Percentiles rank a stretch among this genome's conserved stretches.
These are phyloP conservation scores for Chaetomidium leptoderma DNA, from an alignment of 495 filamentous ascomycete genomes.

Conservation along the genomic window DNA sequence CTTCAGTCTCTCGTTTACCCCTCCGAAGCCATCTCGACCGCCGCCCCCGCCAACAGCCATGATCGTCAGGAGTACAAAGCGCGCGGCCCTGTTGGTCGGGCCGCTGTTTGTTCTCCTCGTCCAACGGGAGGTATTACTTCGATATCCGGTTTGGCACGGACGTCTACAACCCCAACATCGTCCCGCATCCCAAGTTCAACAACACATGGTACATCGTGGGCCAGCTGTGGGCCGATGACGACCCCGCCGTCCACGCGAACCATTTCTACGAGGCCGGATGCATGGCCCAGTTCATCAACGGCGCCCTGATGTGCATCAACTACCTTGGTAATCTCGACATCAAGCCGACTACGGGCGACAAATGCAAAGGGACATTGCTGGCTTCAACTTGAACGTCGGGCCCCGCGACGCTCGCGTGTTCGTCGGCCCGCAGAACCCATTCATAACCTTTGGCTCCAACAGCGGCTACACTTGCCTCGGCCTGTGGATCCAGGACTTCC, in stretches of 20 bases:
- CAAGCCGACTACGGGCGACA: conserved; percentile 36
- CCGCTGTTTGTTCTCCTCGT: conserved; percentile 32
- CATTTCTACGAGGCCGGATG: conserved; percentile 45
- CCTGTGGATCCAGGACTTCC: conserved; percentile 49
- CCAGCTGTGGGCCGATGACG: conserved; percentile 31
- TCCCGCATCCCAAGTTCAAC: conserved; percentile 44
- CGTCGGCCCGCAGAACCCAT: conserved; percentile 46
- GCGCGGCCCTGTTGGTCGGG: conserved; percentile 26
- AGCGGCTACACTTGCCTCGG: conserved; percentile 49
- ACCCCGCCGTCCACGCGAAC: conserved; percentile 10
- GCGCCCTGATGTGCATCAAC: conserved; percentile 38
- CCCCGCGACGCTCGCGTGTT: conserved; percentile 53
- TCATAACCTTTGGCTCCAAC: conserved; percentile 49
- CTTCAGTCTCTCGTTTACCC: conserved; percentile 1
- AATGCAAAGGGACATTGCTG: conserved; percentile 40
- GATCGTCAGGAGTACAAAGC: conserved; percentile 34
- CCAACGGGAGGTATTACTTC: conserved; percentile 43
- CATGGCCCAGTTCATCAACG: conserved; percentile 39
- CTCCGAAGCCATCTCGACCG: not conserved
- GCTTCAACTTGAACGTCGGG: conserved; percentile 38
- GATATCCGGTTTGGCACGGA: conserved; percentile 38
- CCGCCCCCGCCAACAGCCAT: conserved; percentile 16
- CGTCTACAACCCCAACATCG: conserved; percentile 51
- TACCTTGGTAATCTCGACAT: conserved; percentile 40
- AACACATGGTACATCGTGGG: conserved; percentile 48